Evolutionary conservation across 31 red algal genomes (phyloP).

Genomic region (Odonthalia washingtoniensis): DNA sequence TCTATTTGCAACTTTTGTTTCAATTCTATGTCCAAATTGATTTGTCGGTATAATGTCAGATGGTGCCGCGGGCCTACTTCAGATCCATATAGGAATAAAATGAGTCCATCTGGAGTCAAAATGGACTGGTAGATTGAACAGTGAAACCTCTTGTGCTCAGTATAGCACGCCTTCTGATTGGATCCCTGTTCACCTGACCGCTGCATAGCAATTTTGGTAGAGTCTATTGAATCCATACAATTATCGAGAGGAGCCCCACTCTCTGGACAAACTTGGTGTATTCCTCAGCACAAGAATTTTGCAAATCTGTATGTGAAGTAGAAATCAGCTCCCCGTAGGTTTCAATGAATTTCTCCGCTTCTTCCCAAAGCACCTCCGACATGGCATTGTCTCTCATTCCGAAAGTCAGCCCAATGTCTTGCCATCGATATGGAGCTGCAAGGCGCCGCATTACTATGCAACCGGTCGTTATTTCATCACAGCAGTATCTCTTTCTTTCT

Average conservation of each 20-base stretch:
- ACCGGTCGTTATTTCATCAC: too few species aligned
- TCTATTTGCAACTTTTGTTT: not conserved
- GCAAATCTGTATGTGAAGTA: too few species aligned
- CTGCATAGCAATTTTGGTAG: constrained; percentile 1
- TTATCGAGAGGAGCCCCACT: constrained; percentile 4
- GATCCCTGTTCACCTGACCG: constrained; percentile 4
- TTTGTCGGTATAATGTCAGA: not conserved
- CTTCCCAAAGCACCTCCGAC: too few species aligned
- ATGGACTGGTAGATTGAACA: not conserved
- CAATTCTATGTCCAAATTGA: not conserved
- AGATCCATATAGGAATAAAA: too few species aligned
- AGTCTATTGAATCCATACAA: constrained; percentile 36
- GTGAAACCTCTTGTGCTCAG: not conserved
- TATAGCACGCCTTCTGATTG: not conserved
- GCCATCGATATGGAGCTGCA: too few species aligned
- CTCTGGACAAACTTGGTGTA: constrained; percentile 18
- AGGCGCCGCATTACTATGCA: too few species aligned
- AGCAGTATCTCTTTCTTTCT: too few species aligned
- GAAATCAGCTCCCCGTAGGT: too few species aligned
- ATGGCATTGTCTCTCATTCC: too few species aligned
- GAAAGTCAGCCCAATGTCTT: too few species aligned
- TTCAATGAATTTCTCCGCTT: too few species aligned
- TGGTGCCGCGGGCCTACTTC: too few species aligned
- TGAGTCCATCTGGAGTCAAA: not conserved
- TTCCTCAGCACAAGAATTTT: not conserved